phyloP scores from a whole-genome alignment of 352 stramenopile genomes.

The Thalassiosira pacifica region DNA sequence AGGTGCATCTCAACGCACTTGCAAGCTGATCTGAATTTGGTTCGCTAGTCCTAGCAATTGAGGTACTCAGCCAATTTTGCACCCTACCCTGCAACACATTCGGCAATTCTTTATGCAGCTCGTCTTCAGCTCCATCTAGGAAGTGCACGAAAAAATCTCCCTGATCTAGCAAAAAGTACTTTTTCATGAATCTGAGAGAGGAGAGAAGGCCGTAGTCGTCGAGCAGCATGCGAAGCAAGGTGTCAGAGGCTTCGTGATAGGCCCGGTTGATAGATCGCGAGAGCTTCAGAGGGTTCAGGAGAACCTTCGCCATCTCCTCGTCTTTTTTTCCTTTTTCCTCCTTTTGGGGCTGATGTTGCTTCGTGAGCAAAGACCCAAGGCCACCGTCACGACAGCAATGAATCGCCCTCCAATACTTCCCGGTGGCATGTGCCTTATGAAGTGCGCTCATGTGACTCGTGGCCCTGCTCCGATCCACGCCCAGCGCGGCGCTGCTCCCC shows the following conservation, averaged over 20 bases:
- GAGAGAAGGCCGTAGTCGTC: slow-evolving; percentile 86
- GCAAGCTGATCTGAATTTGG: slow-evolving; percentile 44
- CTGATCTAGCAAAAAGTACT: slow-evolving; percentile 99
- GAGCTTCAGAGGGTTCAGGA: slow-evolving; percentile 64
- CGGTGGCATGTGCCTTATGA: slow-evolving; percentile 66
- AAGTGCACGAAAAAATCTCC: slow-evolving; percentile 99
- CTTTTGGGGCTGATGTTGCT: slow-evolving; percentile 5
- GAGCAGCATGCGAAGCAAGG: slow-evolving; percentile 73
- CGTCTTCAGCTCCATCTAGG: slow-evolving; percentile 94
- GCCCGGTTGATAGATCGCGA: slow-evolving; percentile 70
- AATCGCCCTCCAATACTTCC: slow-evolving; percentile 84
- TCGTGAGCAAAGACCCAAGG: neutral
- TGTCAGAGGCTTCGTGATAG: slow-evolving; percentile 74
- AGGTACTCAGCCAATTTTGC: slow-evolving; percentile 92
- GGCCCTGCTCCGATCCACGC: slow-evolving; percentile 40
- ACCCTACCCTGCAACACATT: slow-evolving; percentile 82
- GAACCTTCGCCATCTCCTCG: slow-evolving; percentile 11
- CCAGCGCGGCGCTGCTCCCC: slow-evolving; percentile 1
- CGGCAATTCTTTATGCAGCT: slow-evolving; percentile 90
- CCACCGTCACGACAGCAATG: slow-evolving; percentile 45
- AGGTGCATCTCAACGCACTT: slow-evolving; percentile 65
- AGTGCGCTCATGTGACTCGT: slow-evolving; percentile 55
- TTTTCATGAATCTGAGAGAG: slow-evolving; percentile 91
- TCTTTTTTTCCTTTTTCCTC: slow-evolving; percentile 13
- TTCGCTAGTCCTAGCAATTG: slow-evolving; percentile 51